phyloP scores from a whole-genome alignment of 164 flowering plant genomes.

The Berberis vulgaris region DNA sequence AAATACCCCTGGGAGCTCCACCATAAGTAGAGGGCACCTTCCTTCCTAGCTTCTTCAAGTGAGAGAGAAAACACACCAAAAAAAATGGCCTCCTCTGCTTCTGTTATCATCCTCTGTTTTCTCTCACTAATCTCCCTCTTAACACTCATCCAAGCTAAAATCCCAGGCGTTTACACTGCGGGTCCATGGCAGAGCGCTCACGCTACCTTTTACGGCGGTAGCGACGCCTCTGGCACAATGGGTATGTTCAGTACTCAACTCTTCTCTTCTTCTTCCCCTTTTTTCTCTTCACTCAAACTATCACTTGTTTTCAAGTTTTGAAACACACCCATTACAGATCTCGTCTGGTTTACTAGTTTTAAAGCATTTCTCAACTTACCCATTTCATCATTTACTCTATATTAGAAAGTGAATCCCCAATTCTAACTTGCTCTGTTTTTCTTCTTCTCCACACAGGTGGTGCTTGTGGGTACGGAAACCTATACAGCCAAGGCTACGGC shows the following conservation, averaged over 20 bases:
- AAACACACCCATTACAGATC: background rate
- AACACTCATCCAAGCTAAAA: constrained; percentile 31
- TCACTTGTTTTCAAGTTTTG: constrained; percentile 10
- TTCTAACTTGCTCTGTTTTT: background rate
- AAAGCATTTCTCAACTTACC: background rate
- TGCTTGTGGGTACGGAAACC: constrained; percentile 51
- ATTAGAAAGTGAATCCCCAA: background rate
- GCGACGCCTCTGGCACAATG: constrained; percentile 91
- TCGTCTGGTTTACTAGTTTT: background rate
- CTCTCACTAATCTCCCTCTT: constrained; percentile 9
- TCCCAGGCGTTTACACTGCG: constrained; percentile 60
- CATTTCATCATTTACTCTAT: background rate
- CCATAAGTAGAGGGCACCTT: no score
- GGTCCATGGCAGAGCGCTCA: constrained; percentile 40
- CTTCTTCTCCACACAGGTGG: constrained; percentile 24
- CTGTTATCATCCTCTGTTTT: constrained; percentile 5
- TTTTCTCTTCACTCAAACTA: no score
- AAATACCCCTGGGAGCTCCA: no score
- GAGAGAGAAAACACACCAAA: background rate
- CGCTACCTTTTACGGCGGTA: constrained; percentile 39
- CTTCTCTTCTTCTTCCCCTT: no score
- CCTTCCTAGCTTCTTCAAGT: no score
- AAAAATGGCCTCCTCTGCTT: background rate
- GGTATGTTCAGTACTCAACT: constrained; percentile 7
- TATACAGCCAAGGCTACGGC: constrained; percentile 54